phyloP scores from a whole-genome alignment of 371 early-diverging fungal species.

The Actinomortierella ambigua region DNA sequence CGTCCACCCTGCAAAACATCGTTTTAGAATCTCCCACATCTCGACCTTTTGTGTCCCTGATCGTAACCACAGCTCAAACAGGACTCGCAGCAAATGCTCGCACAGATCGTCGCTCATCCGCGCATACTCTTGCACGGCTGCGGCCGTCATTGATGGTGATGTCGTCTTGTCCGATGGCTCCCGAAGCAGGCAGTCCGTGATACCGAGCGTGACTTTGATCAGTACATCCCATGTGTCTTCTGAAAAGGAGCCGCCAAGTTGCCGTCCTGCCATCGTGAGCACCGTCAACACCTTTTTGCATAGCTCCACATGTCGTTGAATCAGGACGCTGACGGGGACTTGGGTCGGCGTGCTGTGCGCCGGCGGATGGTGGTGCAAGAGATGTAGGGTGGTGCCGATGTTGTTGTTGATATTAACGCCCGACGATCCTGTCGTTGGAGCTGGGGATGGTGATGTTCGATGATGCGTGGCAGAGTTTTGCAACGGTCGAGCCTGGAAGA shows the following conservation, averaged over 20 bases:
- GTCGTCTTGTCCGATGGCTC: conserved; percentile 44
- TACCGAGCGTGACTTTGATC: conserved; percentile 75
- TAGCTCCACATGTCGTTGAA: conserved; percentile 69
- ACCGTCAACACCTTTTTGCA: conserved; percentile 76
- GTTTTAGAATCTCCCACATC: conserved; percentile 77
- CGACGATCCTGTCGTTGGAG: conserved; percentile 22
- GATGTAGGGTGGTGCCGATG: conserved; percentile 18
- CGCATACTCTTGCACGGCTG: conserved; percentile 43
- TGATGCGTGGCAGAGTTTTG: conserved; percentile 7
- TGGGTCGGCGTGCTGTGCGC: conserved; percentile 23
- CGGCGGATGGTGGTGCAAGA: conserved; percentile 7
- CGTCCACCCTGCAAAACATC: conserved; percentile 71
- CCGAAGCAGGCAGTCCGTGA: conserved; percentile 70
- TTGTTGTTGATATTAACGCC: conserved; percentile 1
- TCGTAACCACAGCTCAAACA: conserved; percentile 79
- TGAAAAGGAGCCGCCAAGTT: conserved; percentile 57
- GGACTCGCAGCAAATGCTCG: conserved; percentile 69
- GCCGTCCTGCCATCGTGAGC: conserved; percentile 66
- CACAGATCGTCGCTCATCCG: conserved; percentile 81
- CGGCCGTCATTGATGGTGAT: conserved; percentile 19
- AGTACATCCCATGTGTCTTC: conserved; percentile 79
- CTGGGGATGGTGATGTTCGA: conserved; percentile 12
- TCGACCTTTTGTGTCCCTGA: conserved; percentile 66
- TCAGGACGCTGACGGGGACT: conserved; percentile 48
- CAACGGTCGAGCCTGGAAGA: conserved; percentile 65